These are phyloP conservation scores for Termitomyces sp. DNA, from an alignment of 1,284 basidiomycete species.

Conservation along the genomic window DNA sequence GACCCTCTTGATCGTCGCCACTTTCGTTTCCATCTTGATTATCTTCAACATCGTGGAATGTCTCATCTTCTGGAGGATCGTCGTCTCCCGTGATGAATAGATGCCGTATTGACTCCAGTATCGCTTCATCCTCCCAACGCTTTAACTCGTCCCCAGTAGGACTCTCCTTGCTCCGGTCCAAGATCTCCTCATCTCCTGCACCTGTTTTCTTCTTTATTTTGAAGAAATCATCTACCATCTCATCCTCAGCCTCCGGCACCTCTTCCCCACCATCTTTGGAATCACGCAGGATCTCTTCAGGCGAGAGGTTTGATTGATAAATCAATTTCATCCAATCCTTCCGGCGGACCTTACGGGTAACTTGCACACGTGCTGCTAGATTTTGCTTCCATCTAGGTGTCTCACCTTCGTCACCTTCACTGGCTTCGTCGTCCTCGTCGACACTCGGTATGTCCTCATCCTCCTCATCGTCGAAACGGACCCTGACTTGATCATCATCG, in stretches of 20 bases:
- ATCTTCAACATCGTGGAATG: conserved; percentile 12
- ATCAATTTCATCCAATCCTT: conserved; percentile 87
- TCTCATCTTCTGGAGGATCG: conserved; percentile 28
- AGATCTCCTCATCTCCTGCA: conserved; percentile 43
- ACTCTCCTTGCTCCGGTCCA: conserved; percentile 70
- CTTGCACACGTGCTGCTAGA: conserved; percentile 57
- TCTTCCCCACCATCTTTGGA: conserved; percentile 13
- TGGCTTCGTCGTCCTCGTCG: conserved; percentile 33
- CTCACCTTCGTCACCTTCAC: conserved; percentile 39
- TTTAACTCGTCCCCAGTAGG: conserved; percentile 47
- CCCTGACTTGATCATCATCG: conserved; percentile 31
- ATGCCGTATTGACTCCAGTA: conserved; percentile 81
- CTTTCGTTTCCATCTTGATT: conserved; percentile 39
- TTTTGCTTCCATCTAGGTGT: conserved; percentile 79
- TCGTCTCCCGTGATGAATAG: conserved; percentile 87
- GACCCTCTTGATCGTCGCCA: conserved; percentile 26
- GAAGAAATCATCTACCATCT: conserved; percentile 68
- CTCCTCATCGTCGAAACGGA: conserved; percentile 44
- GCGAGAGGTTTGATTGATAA: conserved; percentile 69
- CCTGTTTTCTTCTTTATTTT: conserved; percentile 41
- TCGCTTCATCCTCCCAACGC: conserved; percentile 81
- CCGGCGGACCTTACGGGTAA: conserved; percentile 33
- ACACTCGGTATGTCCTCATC: conserved; percentile 55
- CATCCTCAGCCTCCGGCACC: conserved; percentile 27
- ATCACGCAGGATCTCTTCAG: conserved; percentile 64